Conservation (phyloP, 2,329 filamentous ascomycete genomes). For the Botrytis sinoallii region DNA sequence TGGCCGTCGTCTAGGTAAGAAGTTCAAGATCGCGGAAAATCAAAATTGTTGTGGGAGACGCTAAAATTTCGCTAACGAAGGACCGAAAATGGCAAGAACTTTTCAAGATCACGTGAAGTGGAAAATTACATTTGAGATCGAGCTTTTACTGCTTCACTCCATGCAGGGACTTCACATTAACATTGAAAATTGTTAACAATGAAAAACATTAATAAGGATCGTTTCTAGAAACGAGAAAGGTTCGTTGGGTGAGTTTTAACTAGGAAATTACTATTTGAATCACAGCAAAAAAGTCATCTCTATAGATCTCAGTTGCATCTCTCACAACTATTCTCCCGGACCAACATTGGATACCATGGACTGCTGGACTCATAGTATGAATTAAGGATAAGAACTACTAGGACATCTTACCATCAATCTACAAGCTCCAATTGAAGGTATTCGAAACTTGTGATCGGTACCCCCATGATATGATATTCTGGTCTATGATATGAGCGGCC, state of each 20-base stretch:
- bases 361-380: background rate
- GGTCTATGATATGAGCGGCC: background rate
- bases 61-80: constrained; percentile 18
- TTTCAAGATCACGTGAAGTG: background rate
- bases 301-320: background rate
- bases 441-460: background rate
- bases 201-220: background rate
- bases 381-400: background rate
- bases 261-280: background rate
- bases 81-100: constrained; percentile 10
- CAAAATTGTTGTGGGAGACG: constrained; percentile 20
- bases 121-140: background rate
- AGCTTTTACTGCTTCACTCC: constrained; percentile 1
- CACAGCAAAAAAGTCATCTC: background rate
- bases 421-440: background rate
- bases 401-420: background rate
- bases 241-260: background rate
- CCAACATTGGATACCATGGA: background rate
- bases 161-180: background rate
- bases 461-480: background rate
- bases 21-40: constrained; percentile 19
- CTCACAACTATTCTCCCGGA: background rate
- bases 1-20: constrained; percentile 20
- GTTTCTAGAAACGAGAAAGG: background rate
- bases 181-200: background rate